Evolutionary conservation across 2,329 filamentous ascomycete genomes (phyloP).

Genomic region (Pseudocercospora pini-densiflorae): DNA sequence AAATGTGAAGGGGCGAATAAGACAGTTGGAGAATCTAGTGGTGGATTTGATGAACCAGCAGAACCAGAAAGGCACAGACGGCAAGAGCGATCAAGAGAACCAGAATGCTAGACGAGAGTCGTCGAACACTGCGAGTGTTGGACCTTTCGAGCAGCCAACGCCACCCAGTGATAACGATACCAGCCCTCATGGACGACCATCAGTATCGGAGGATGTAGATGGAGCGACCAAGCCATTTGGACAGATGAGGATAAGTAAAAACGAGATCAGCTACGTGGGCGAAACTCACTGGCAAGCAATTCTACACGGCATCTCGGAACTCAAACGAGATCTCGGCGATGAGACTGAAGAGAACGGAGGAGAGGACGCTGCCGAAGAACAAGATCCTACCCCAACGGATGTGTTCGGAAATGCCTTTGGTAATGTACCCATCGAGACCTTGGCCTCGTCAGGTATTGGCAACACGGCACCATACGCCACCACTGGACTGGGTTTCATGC

Average conservation of each 20-base stretch:
- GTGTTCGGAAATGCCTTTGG: conserved; percentile 21
- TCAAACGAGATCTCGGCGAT: conserved; percentile 40
- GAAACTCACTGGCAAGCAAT: conserved; percentile 84
- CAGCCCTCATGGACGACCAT: conserved; percentile 9
- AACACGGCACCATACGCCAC: conserved; percentile 7
- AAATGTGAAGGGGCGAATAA: conserved; percentile 43
- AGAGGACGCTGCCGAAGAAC: neutral
- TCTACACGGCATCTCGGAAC: conserved; percentile 61
- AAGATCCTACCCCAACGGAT: neutral
- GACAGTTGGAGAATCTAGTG: conserved; percentile 41
- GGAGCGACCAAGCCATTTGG: conserved; percentile 72
- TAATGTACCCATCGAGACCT: conserved; percentile 16
- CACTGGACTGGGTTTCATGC: conserved; percentile 34
- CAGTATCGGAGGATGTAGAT: conserved; percentile 47
- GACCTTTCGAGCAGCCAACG: conserved; percentile 30
- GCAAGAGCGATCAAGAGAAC: neutral
- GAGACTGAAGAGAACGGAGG: conserved; percentile 29
- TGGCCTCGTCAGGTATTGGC: neutral
- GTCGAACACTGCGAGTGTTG: conserved; percentile 7
- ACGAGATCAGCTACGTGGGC: conserved; percentile 79
- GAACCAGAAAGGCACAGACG: conserved; percentile 14
- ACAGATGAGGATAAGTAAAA: conserved; percentile 77
- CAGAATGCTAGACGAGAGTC: neutral
- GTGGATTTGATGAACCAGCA: conserved; percentile 43
- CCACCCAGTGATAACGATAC: conserved; percentile 38